A percentile compares a stretch with the other conserved stretches of the same genome.
phyloP scores from a whole-genome alignment of 306 rosid species.

The Acmispon strigosus region DNA sequence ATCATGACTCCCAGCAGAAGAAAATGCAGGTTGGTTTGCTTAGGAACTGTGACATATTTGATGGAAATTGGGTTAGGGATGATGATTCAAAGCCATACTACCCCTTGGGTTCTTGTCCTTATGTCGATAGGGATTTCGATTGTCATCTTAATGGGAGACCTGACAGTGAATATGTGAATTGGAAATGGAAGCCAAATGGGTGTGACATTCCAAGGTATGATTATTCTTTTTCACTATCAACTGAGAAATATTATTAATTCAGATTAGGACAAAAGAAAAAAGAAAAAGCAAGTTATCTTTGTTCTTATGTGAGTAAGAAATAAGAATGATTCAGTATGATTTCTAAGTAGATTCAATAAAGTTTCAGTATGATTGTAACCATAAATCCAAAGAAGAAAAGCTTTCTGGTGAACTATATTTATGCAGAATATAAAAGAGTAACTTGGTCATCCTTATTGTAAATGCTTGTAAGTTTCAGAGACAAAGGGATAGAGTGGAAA shows the following conservation, averaged over 20 bases:
- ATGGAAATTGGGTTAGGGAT: constrained; percentile 84
- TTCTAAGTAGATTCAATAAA: background rate
- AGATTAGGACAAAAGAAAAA: background rate
- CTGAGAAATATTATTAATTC: background rate
- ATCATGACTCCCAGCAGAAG: background rate
- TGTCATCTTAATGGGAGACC: constrained; percentile 81
- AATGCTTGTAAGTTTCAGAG: too few relatives aligned
- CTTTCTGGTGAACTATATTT: background rate
- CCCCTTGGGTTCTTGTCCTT: constrained; percentile 79
- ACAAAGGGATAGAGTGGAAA: background rate
- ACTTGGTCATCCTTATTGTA: background rate
- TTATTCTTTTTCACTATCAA: background rate
- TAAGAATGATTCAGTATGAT: background rate
- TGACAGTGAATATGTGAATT: constrained; percentile 59
- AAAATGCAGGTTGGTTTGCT: constrained; percentile 9
- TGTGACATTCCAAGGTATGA: constrained; percentile 82
- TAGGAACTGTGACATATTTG: constrained; percentile 56
- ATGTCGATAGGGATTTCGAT: constrained; percentile 67
- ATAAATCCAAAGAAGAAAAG: background rate
- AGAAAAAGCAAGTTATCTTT: background rate
- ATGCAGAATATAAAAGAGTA: background rate
- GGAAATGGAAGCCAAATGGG: constrained; percentile 91
- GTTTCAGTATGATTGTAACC: background rate
- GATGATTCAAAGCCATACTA: constrained; percentile 85
- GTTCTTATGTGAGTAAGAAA: background rate